Conservation (phyloP, 306 rosid genomes). For the Glycyrrhiza uralensis region DNA sequence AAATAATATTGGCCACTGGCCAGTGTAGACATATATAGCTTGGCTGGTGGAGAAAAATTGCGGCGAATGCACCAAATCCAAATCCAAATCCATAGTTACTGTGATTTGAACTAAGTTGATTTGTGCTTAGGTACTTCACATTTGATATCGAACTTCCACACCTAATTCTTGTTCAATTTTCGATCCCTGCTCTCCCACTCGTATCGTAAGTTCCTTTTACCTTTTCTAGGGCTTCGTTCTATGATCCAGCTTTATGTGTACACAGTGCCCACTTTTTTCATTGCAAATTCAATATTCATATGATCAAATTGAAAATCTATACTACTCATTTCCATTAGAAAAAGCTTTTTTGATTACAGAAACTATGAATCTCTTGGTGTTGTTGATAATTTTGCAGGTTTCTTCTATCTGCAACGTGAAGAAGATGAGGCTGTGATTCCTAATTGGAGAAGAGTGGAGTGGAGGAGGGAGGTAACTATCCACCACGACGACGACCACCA, state of each 20-base stretch:
- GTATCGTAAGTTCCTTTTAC: conserved; percentile 15
- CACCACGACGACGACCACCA: not conserved
- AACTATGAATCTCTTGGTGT: not conserved
- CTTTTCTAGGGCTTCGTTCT: conserved; percentile 23
- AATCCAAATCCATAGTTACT: not conserved
- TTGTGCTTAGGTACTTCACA: not conserved
- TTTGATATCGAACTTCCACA: not conserved
- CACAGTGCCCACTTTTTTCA: not conserved
- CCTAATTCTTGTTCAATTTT: conserved; percentile 5
- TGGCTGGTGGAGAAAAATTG: not conserved
- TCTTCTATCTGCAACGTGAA: not conserved
- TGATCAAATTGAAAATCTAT: not conserved
- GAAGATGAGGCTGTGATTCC: conserved; percentile 44
- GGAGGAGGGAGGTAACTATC: conserved; percentile 21
- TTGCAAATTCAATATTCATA: not conserved
- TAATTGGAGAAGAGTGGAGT: conserved; percentile 5
- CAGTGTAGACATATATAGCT: not conserved
- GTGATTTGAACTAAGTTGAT: not conserved
- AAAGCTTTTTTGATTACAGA: not conserved
- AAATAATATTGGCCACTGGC: not conserved
- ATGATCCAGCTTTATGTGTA: not conserved
- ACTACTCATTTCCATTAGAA: not conserved
- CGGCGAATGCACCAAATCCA: not conserved
- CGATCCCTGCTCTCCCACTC: not conserved
- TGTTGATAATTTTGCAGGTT: conserved; percentile 12